Evolutionary conservation across 2,329 filamentous ascomycete species (phyloP), one percentile per base, ranked within the genome.

Genomic region (Berkeleyomyces rouxiae): DNA sequence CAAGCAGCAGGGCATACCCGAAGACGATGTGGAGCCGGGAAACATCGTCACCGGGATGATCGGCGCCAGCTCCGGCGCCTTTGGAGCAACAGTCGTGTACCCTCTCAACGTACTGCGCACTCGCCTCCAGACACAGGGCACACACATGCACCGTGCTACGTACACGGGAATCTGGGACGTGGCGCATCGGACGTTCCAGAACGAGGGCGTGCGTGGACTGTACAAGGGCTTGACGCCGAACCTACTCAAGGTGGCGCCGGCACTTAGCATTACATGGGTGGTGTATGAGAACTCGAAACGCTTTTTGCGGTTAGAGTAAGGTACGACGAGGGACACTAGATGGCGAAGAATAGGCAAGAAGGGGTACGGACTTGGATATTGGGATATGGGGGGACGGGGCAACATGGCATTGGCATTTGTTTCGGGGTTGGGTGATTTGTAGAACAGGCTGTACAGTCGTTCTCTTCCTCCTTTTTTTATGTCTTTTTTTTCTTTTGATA

Each of bases 141-240:
- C 93, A 0, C 82, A 84, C n/a, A 84, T 95, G 71, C 93, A 99
- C 72, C 89, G 87, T 4, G 82, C 87, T 6, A 95, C 88, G 3
- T 99, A 99, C 72, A 90, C 84, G 1, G 90, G 93, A 44, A 92
- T 97, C 66, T 82, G 85, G 76, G 93, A 99, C 72, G 92, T 96
- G 51, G 87, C 90, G 1, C 80, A 80, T 61, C 89, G 87, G 74
- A 99, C 93, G 7, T 76, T 96, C 43, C 79, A 84, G 68, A 83
- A 86, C 59, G 93, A 99, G 74, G 93, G 93, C 0, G 72, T 88
- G 44, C 81, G 88, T 64, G 93, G 93, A 2, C 77, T 99, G 63
- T 99, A 96, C 79, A 96, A 95, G 74, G 93, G 93, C 1, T 78
- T 97, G 67, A 96, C 92, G 49, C 93, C 93, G 4, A 99, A 97